Percentiles rank a stretch among this genome's conserved stretches.
Evolutionary conservation across 768 basidiomycete species (phyloP).

Genomic region (Xanthoconium stramineum): DNA sequence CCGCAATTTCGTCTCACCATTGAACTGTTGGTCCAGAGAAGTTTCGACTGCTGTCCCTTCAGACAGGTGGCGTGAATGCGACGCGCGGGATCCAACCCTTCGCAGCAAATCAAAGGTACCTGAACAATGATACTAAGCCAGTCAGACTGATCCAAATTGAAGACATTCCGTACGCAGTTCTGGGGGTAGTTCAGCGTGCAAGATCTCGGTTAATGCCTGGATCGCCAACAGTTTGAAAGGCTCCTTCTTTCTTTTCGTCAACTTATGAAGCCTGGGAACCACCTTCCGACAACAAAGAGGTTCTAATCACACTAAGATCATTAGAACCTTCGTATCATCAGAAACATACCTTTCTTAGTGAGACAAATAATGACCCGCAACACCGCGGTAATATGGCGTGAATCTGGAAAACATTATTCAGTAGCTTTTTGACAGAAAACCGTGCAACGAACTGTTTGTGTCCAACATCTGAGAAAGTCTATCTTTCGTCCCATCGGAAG

Average conservation of each 20-base stretch:
- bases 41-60: no score
- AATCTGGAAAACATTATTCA: background rate
- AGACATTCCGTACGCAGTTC: slow-evolving; percentile 8
- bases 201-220: slow-evolving; percentile 18
- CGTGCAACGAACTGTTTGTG: background rate
- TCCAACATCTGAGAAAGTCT: slow-evolving; percentile 3
- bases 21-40: no score
- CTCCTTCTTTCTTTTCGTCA: background rate
- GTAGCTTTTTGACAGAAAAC: background rate
- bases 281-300: background rate
- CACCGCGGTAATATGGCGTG: slow-evolving; percentile 2
- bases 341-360: slow-evolving; percentile 1
- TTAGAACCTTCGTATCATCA: background rate
- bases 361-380: slow-evolving; percentile 1
- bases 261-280: background rate
- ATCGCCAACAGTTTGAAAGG: slow-evolving; percentile 18
- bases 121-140: no score
- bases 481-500: background rate
- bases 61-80: no score
- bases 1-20: no score
- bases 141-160: no score
- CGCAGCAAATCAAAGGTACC: no score
- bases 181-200: slow-evolving; percentile 2
- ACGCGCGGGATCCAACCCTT: no score
- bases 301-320: background rate